Percentiles rank a stretch among this genome's conserved stretches.
These are phyloP conservation scores for Gymnopus androsaceus DNA, from an alignment of 1,284 basidiomycete genomes.

Conservation along the genomic window DNA sequence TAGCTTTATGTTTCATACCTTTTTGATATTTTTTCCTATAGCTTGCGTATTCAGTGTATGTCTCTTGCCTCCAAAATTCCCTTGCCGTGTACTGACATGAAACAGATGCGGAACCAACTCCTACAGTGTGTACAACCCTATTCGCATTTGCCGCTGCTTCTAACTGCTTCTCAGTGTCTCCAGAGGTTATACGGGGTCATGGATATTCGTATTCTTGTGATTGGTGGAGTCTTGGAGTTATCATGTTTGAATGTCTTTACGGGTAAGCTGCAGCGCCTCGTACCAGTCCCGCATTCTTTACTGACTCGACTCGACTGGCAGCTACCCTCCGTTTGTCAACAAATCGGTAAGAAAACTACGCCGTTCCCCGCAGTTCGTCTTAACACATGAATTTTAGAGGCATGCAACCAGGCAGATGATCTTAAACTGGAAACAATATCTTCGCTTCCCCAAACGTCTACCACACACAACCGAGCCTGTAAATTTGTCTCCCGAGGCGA, in stretches of 20 bases:
- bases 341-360: conserved; percentile 64
- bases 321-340: conserved; percentile 92
- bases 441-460: conserved; percentile 86
- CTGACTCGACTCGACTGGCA: conserved; percentile 32
- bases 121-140: conserved; percentile 67
- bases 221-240: conserved; percentile 97
- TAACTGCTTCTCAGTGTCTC: conserved; percentile 68
- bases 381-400: conserved; percentile 46
- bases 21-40: conserved; percentile 31
- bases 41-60: conserved; percentile 93
- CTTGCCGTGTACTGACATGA: conserved; percentile 21
- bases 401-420: conserved; percentile 91
- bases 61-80: conserved; percentile 25
- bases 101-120: conserved; percentile 84
- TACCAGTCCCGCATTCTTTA: conserved; percentile 27
- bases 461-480: conserved; percentile 84
- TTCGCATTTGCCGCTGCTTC: conserved; percentile 20
- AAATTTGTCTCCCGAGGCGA: conserved; percentile 82
- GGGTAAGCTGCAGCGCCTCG: conserved; percentile 53
- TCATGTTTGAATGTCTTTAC: conserved; percentile 89
- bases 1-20: conserved; percentile 10
- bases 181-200: conserved; percentile 91
- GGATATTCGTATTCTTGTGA: conserved; percentile 95
- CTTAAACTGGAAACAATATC: conserved; percentile 86
- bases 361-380: neutral